Conservation (phyloP, 2,329 filamentous ascomycete species). For the Gnomoniopsis smithogilvyi region DNA sequence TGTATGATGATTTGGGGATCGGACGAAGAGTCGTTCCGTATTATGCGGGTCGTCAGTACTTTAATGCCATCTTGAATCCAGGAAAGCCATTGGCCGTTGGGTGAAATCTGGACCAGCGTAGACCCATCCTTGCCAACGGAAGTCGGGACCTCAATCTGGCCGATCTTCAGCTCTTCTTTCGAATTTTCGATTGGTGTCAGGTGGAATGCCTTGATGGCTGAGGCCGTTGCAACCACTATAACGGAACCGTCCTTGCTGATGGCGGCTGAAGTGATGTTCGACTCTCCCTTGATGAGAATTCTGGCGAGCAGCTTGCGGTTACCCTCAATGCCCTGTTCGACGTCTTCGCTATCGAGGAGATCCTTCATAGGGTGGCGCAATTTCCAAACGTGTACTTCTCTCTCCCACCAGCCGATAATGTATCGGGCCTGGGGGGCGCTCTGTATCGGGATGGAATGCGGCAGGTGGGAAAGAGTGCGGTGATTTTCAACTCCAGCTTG, state of each 20-base stretch:
- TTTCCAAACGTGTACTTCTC: conserved; percentile 81
- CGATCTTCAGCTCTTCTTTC: conserved; percentile 63
- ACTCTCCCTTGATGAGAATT: conserved; percentile 69
- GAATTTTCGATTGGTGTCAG: conserved; percentile 51
- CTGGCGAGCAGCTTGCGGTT: conserved; percentile 67
- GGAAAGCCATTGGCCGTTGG: conserved; percentile 67
- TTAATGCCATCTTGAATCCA: conserved; percentile 60
- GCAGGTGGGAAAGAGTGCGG: conserved; percentile 76
- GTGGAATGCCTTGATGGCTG: conserved; percentile 74
- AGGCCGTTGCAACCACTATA: conserved; percentile 67
- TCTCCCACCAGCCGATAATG: conserved; percentile 88
- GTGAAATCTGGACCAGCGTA: conserved; percentile 65
- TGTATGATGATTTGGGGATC: conserved; percentile 36
- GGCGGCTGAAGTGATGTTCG: conserved; percentile 69
- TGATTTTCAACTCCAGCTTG: conserved; percentile 78
- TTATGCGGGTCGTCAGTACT: conserved; percentile 50
- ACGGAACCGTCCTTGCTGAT: conserved; percentile 71
- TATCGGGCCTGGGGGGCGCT: conserved; percentile 73
- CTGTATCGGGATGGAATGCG: conserved; percentile 70
- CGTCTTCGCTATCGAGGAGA: conserved; percentile 40
- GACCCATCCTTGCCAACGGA: conserved; percentile 61
- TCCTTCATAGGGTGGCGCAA: conserved; percentile 44
- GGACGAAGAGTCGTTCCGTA: conserved; percentile 27
- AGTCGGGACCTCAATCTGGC: conserved; percentile 64
- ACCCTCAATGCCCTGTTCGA: conserved; percentile 41